These are phyloP conservation scores for Ochetophila trinervis DNA, from an alignment of 306 rosid genomes.

Conservation along the genomic window DNA sequence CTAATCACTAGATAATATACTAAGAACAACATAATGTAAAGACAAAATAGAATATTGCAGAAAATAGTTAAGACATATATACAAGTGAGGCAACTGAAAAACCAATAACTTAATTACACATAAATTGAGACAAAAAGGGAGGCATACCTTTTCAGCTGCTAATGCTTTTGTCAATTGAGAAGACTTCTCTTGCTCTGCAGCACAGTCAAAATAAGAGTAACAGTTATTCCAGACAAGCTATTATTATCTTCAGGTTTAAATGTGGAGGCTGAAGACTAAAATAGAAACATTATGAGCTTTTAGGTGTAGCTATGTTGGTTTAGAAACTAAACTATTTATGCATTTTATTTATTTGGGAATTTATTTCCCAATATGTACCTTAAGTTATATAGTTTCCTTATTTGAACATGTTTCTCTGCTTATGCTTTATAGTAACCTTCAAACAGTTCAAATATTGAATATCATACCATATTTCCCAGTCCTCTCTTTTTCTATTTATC, in stretches of 20 bases:
- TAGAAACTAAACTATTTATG: too few relatives aligned
- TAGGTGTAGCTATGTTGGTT: too few relatives aligned
- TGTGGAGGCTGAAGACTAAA: not conserved
- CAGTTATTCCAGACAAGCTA: constrained; percentile 32
- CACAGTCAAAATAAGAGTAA: constrained; percentile 25
- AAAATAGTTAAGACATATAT: not conserved
- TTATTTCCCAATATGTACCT: too few relatives aligned
- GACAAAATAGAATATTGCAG: not conserved
- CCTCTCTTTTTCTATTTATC: too few relatives aligned
- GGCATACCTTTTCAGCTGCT: constrained; percentile 59
- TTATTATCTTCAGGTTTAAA: not conserved
- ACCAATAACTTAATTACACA: not conserved
- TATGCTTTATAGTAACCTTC: too few relatives aligned
- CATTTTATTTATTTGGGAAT: too few relatives aligned
- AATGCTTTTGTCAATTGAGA: constrained; percentile 37
- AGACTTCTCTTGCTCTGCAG: constrained; percentile 50
- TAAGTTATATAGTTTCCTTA: too few relatives aligned
- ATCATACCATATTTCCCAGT: too few relatives aligned
- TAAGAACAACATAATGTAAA: not conserved
- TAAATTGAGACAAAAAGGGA: not conserved
- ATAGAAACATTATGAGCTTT: not conserved
- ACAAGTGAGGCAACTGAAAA: not conserved
- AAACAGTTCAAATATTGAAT: too few relatives aligned
- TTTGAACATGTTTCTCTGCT: too few relatives aligned
- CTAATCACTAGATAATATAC: not conserved